These are phyloP conservation scores for Artemisia tridentata DNA, from an alignment of 129 eudicot genomes.

Conservation along the genomic window DNA sequence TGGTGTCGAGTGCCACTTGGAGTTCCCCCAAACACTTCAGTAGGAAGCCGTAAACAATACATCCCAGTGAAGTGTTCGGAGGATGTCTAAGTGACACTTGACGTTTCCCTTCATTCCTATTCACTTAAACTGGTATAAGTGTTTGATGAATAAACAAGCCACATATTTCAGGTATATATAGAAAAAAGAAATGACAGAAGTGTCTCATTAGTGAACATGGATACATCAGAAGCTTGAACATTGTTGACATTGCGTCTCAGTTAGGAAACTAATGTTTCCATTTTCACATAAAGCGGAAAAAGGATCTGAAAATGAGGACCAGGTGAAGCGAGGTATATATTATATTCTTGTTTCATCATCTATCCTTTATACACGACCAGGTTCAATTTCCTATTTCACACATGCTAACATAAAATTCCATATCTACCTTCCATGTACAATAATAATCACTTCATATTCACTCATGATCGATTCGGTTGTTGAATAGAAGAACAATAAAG, in stretches of 20 bases:
- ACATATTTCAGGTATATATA: conserved; percentile 12
- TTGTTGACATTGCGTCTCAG: conserved; percentile 10
- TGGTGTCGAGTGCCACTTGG: conserved; percentile 8
- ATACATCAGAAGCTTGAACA: conserved; percentile 15
- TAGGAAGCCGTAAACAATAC: background rate
- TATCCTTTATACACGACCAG: no score
- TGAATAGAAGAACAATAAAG: no score
- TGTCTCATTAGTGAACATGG: background rate
- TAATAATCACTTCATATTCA: no score
- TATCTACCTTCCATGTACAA: no score
- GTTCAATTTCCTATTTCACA: no score
- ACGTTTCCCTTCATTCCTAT: background rate
- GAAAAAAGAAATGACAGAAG: background rate
- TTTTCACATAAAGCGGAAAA: background rate
- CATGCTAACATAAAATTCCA: no score
- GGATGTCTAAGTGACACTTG: conserved; percentile 22
- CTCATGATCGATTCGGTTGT: no score
- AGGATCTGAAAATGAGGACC: conserved; percentile 15
- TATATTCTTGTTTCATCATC: background rate
- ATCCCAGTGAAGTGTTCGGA: conserved; percentile 25
- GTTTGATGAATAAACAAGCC: conserved; percentile 3
- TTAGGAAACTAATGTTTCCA: background rate
- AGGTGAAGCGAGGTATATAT: background rate
- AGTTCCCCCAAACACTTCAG: conserved; percentile 40
- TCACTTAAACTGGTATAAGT: background rate